phyloP scores from a whole-genome alignment of 768 basidiomycete genomes.

The Pisolithus marmoratus region DNA sequence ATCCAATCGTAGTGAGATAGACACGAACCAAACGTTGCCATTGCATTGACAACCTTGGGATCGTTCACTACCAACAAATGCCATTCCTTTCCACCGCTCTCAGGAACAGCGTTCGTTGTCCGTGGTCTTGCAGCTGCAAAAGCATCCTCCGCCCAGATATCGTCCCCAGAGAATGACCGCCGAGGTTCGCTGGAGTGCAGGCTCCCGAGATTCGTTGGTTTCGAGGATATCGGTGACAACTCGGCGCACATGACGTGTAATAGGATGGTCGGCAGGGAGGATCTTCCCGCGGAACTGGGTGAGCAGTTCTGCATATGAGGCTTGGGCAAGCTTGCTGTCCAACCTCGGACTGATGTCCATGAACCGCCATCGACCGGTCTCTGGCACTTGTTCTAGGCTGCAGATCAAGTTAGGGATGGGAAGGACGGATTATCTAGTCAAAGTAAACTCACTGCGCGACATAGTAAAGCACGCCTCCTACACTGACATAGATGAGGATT shows the following conservation, averaged over 20 bases:
- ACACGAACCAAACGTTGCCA: constrained; percentile 59
- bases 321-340: constrained; percentile 51
- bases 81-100: constrained; percentile 39
- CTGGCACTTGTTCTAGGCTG: constrained; percentile 79
- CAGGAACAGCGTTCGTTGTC: constrained; percentile 4
- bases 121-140: constrained; percentile 6
- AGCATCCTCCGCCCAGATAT: constrained; percentile 19
- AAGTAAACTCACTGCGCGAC: constrained; percentile 25
- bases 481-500: constrained; percentile 14
- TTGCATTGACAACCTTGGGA: constrained; percentile 64
- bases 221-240: constrained; percentile 67
- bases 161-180: constrained; percentile 7
- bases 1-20: neutral
- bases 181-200: constrained; percentile 26
- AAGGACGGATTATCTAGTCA: neutral
- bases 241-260: constrained; percentile 60
- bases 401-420: neutral
- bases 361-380: constrained; percentile 85
- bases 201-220: constrained; percentile 64
- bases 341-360: constrained; percentile 64
- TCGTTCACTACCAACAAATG: constrained; percentile 78
- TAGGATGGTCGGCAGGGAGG: constrained; percentile 61
- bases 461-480: constrained; percentile 19
- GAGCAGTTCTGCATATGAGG: constrained; percentile 38
- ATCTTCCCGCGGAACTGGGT: constrained; percentile 47